Evolutionary conservation across 129 eudicot genomes (phyloP).

Genomic region (Glebionis coronaria): DNA sequence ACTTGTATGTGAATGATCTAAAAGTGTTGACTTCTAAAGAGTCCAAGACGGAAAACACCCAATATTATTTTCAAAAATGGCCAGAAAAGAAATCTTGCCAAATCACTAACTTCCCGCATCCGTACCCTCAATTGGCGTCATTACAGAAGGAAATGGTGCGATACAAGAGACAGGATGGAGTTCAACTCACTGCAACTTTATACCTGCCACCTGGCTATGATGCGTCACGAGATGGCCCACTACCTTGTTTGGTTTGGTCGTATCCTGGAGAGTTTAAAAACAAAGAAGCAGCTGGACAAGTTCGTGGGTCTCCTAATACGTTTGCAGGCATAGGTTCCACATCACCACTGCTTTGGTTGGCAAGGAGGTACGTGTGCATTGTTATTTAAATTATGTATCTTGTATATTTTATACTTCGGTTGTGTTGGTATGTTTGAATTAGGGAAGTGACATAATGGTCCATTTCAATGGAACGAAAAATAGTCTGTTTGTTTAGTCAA

Average conservation of each 20-base stretch:
- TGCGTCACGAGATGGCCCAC: conserved; percentile 79
- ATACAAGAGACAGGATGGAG: conserved; percentile 88
- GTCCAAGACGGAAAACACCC: conserved; percentile 95
- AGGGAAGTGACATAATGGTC: not conserved
- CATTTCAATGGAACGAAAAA: no score
- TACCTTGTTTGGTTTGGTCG: conserved; percentile 97
- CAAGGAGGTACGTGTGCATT: conserved; percentile 57
- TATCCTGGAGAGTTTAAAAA: conserved; percentile 97
- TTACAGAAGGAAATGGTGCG: conserved; percentile 90
- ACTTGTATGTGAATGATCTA: conserved; percentile 45
- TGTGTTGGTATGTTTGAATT: not conserved
- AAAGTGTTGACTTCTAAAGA: conserved; percentile 84
- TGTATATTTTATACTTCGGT: not conserved
- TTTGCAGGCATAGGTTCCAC: conserved; percentile 96
- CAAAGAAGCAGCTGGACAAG: conserved; percentile 96
- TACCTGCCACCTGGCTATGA: conserved; percentile 97
- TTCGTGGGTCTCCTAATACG: conserved; percentile 96
- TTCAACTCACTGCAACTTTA: conserved; percentile 89
- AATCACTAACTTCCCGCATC: conserved; percentile 87
- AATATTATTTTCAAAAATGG: conserved; percentile 76
- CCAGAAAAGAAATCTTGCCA: conserved; percentile 71
- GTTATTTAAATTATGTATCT: not conserved
- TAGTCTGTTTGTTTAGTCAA: no score
- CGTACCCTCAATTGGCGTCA: conserved; percentile 85
- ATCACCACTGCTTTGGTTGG: conserved; percentile 91